These are phyloP conservation scores for Diplodia mutila DNA, from an alignment of 2,329 filamentous ascomycete species.

Conservation along the genomic window DNA sequence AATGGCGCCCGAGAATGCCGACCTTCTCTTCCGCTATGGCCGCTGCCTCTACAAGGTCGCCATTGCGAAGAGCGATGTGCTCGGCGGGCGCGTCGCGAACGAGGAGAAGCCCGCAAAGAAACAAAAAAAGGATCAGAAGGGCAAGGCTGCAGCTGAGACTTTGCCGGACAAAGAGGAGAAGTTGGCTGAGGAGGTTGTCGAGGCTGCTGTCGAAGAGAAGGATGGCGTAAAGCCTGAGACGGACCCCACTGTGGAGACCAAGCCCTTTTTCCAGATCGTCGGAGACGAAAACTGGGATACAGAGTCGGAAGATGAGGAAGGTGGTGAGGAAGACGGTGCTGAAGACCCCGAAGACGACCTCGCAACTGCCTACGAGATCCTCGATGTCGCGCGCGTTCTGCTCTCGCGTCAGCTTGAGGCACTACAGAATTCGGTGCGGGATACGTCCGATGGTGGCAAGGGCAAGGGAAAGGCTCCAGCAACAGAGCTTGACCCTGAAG, in stretches of 20 bases:
- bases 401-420: slow-evolving; percentile 60
- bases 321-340: slow-evolving; percentile 48
- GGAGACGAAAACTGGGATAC: slow-evolving; percentile 89
- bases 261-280: slow-evolving; percentile 86
- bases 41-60: slow-evolving; percentile 93
- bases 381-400: slow-evolving; percentile 65
- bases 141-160: slow-evolving; percentile 33
- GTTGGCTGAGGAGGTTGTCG: slow-evolving; percentile 46
- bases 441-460: slow-evolving; percentile 48
- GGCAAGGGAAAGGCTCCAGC: slow-evolving; percentile 53
- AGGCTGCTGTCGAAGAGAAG: slow-evolving; percentile 49
- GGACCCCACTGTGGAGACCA: slow-evolving; percentile 58
- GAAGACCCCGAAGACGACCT: slow-evolving; percentile 64
- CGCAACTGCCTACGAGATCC: slow-evolving; percentile 65
- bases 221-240: slow-evolving; percentile 47
- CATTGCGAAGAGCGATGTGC: slow-evolving; percentile 89
- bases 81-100: slow-evolving; percentile 76
- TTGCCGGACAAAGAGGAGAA: slow-evolving; percentile 45
- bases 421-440: slow-evolving; percentile 30
- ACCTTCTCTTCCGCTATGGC: slow-evolving; percentile 92
- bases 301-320: slow-evolving; percentile 72
- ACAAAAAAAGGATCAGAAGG: slow-evolving; percentile 49
- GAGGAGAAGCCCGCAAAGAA: slow-evolving; percentile 54
- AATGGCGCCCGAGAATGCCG: slow-evolving; percentile 85
- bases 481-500: slow-evolving; percentile 38